Evolutionary conservation across 1,139 yeast genomes (phyloP), one percentile per base, ranked within the genome.

Genomic region (Scheffersomyces quercinus): DNA sequence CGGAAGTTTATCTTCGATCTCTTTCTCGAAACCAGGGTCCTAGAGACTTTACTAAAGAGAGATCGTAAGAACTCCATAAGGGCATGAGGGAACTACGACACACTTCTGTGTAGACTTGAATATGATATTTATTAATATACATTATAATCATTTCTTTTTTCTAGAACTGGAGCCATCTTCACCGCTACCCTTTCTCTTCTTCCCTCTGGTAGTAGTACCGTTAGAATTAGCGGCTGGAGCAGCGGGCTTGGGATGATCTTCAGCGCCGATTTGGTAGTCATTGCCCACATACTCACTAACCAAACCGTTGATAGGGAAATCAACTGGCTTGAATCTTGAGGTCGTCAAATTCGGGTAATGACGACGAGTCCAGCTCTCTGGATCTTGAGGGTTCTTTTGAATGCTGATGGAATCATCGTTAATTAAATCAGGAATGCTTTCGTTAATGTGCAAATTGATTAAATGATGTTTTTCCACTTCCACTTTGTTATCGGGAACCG

Each of bases 1-100:
- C 40, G 96, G 35, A 75, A 82, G 52, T 86, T 83, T 55, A 72
- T 90, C 8, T 75, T 89, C 53, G 91, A 84, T 41, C 66, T 88
- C 46, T 84, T 89, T 56, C 48, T 67, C 8, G 79, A 80, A 51
- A 72, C 79, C 4, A 70, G 69, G 29, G 69, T 85, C 37, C 65
- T 88, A 58, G 93, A 85, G 50, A 65, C 64, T 30, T 59, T 82
- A 42, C 68, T 77, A 37, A 74, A 66, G 54, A 64, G 70, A 39
- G 80, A 76, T 42, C 62, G 76, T 42, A 65, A 62, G 44, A 53
- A 46, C 16, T 47, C 47, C 35, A 31, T 31, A 3, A 31, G 20
- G n/a, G 35, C 9, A 31, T 31, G n/a, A n/a, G 15, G 8, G 26
- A 20, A 20, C 8, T 20, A 20, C 26, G 7, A 20, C 8, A 6